Conservation (phyloP, 2,329 filamentous ascomycete species). For the Colletotrichum coccodes region DNA sequence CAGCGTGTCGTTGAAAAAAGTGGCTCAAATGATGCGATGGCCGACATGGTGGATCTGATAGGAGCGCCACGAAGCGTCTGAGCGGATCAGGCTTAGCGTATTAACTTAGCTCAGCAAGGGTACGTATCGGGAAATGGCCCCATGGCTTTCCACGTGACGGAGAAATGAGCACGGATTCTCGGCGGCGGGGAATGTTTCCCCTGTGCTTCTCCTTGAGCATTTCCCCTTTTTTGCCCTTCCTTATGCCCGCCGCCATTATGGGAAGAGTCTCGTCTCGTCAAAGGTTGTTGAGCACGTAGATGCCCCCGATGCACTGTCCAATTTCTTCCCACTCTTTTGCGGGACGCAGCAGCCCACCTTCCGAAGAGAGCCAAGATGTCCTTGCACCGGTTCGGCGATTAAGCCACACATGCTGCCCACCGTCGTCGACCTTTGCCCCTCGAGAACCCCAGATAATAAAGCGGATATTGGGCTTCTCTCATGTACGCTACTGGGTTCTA, state of each 20-base stretch:
- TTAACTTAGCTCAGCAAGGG: neutral
- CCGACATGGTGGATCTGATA: slow-evolving; percentile 2
- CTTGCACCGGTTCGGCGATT: neutral
- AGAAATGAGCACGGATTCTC: neutral
- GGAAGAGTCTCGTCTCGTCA: neutral
- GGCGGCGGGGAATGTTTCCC: slow-evolving; percentile 13
- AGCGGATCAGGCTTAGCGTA: slow-evolving; percentile 21
- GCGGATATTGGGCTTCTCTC: neutral
- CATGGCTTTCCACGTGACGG: neutral
- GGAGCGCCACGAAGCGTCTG: neutral
- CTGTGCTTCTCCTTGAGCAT: slow-evolving; percentile 17
- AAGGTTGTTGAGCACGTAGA: neutral
- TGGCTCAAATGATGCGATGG: slow-evolving; percentile 15
- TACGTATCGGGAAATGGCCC: neutral
- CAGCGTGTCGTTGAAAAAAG: neutral
- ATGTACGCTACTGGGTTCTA: neutral
- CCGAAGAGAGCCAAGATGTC: neutral
- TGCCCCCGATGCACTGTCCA: neutral
- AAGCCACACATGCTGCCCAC: neutral
- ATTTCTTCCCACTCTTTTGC: neutral
- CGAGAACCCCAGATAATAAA: neutral
- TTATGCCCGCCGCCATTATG: neutral
- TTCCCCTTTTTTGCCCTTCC: neutral
- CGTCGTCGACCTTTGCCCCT: neutral
- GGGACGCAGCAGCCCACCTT: neutral